Percentiles rank a stretch among this genome's conserved stretches.
Conservation (phyloP, 2,329 filamentous ascomycete species). For the Rhynchosporium graminicola region DNA sequence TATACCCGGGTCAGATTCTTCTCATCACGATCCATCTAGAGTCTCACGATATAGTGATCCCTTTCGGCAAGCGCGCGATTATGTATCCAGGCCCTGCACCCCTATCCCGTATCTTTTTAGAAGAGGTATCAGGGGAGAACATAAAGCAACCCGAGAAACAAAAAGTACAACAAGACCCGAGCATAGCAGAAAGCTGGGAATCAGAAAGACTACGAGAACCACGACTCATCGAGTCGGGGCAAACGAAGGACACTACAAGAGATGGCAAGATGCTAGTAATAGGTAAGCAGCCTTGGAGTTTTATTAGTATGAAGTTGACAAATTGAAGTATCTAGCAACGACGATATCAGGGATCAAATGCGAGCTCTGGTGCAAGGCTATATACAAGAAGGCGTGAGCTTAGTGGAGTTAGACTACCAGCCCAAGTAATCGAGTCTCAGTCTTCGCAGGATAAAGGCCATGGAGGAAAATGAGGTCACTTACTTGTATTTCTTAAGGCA, state of each 20-base stretch:
- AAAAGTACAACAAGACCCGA: not conserved
- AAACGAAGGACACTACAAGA: conserved; percentile 2
- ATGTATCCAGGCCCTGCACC: not conserved
- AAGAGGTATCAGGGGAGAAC: conserved; percentile 8
- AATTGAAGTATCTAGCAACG: conserved; percentile 1
- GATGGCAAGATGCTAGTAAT: conserved; percentile 10
- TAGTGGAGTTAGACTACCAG: not conserved
- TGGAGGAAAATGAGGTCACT: not conserved
- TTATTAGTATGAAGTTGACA: not conserved
- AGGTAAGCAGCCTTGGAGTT: not conserved
- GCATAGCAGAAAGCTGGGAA: not conserved
- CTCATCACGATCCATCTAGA: conserved; percentile 3
- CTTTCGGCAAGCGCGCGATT: conserved; percentile 4
- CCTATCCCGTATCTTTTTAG: not conserved
- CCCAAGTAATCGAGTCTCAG: conserved; percentile 2
- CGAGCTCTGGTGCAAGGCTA: not conserved
- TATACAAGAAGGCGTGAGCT: not conserved
- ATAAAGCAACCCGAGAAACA: conserved; percentile 5
- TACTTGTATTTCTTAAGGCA: not conserved
- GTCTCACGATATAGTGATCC: not conserved
- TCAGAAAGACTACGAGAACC: not conserved
- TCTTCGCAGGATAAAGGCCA: not conserved
- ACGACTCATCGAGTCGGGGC: not conserved
- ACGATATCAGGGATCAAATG: conserved; percentile 5
- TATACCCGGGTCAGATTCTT: conserved; percentile 3